Evolutionary conservation across 257 asterid species (phyloP).

Genomic region (Ilex asprella): DNA sequence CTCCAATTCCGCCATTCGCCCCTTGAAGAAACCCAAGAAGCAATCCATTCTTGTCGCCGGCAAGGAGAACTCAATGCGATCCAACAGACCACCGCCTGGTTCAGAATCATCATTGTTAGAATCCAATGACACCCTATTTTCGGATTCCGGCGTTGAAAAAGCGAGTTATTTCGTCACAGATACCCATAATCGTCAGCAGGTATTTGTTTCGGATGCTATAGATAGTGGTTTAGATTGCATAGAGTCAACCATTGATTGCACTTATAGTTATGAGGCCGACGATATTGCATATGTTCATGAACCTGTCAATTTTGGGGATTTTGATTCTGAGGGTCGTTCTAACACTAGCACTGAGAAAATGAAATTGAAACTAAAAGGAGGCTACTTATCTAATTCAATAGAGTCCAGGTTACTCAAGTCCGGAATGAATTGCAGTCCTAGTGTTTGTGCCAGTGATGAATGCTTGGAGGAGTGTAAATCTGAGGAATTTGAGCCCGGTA

Average conservation of each 20-base stretch:
- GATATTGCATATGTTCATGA: not conserved
- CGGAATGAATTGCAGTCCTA: conserved; percentile 21
- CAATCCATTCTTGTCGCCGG: conserved; percentile 17
- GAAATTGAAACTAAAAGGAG: conserved; percentile 12
- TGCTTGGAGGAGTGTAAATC: conserved; percentile 11
- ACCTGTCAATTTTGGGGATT: too few species aligned
- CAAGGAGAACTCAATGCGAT: conserved; percentile 29
- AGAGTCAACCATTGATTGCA: conserved; percentile 43
- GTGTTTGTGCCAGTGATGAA: not conserved
- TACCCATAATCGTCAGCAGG: not conserved
- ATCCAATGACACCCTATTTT: not conserved
- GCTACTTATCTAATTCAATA: conserved; percentile 9
- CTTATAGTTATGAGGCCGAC: not conserved
- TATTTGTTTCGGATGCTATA: conserved; percentile 23
- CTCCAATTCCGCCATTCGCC: conserved; percentile 21
- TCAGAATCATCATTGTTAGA: not conserved
- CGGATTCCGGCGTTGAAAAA: not conserved
- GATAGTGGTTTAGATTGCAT: conserved; percentile 50
- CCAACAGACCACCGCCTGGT: not conserved
- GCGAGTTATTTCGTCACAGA: not conserved
- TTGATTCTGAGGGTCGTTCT: not conserved
- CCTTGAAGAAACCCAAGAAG: conserved; percentile 27
- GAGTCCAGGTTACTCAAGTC: conserved; percentile 22
- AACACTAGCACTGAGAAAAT: not conserved
- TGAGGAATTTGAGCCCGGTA: conserved; percentile 32